These are phyloP conservation scores for Botrytis fragariae DNA, from an alignment of 2,329 filamentous ascomycete species.

Conservation along the genomic window DNA sequence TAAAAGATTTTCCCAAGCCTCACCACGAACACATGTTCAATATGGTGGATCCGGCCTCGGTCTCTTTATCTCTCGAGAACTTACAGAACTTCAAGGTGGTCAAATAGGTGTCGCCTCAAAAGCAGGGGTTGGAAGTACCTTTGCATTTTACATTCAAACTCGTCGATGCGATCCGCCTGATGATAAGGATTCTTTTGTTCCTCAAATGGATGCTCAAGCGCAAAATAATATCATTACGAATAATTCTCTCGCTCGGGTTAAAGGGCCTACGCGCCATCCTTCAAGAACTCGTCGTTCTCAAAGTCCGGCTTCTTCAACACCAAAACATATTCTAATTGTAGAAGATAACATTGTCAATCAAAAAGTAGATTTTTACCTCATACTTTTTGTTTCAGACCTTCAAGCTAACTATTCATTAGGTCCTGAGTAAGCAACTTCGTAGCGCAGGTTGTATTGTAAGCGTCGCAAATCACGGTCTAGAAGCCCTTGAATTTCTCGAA, in stretches of 20 bases:
- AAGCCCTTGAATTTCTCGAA: slow-evolving; percentile 47
- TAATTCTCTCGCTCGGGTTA: slow-evolving; percentile 11
- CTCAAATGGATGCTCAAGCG: slow-evolving; percentile 14
- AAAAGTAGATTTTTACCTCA: background rate
- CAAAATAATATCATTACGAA: slow-evolving; percentile 10
- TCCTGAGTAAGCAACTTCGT: slow-evolving; percentile 51
- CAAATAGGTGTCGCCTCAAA: slow-evolving; percentile 73
- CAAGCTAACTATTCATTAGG: slow-evolving; percentile 42
- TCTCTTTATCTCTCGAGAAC: slow-evolving; percentile 72
- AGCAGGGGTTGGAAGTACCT: slow-evolving; percentile 68
- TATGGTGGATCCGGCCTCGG: slow-evolving; percentile 79
- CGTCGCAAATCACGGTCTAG: slow-evolving; percentile 56
- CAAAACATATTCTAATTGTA: slow-evolving; percentile 49
- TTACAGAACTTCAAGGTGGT: slow-evolving; percentile 79
- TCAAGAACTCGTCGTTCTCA: background rate
- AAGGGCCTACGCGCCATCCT: slow-evolving; percentile 5
- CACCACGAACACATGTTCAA: slow-evolving; percentile 70
- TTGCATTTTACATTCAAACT: slow-evolving; percentile 66
- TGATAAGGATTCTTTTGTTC: background rate
- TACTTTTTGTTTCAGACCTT: background rate
- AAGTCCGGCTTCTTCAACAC: slow-evolving; percentile 9
- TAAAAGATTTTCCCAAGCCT: slow-evolving; percentile 71
- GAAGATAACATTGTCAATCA: slow-evolving; percentile 60
- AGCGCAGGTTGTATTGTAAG: slow-evolving; percentile 42
- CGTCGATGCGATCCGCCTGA: slow-evolving; percentile 22